Evolutionary conservation across 768 basidiomycete genomes (phyloP), one percentile per base, ranked within the genome.

Genomic region (Pisolithus microcarpus): DNA sequence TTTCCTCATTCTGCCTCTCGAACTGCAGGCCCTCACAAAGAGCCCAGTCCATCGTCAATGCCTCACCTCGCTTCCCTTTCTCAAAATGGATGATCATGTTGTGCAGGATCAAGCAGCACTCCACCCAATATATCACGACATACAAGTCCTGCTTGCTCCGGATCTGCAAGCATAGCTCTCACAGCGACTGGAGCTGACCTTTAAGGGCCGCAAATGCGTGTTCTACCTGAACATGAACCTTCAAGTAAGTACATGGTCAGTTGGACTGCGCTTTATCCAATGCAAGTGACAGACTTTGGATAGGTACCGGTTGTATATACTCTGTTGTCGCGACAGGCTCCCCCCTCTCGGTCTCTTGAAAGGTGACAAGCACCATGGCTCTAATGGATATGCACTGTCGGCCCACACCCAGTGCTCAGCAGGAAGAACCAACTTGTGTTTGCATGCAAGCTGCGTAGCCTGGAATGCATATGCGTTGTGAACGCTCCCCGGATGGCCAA

Each of bases 121-220:
- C 7, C 7, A 40, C 28, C 49, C 49, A 50, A 9, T 39, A 19
- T 11, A 39, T 4, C 0, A 26, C 23, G 26, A 30, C 21, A 19
- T 40, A 4, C 8, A 50, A 28, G 19, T 50, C 21, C 23, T 40
- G 13, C n/a, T 39, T 39, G 19, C 15, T 19, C 26, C 26, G 7
- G 26, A 26, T 6, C 4, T 26, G 26, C 26, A 26, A 26, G 26
- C 7, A 4, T 7, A 51, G 36, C 23, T 51, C 50, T 16, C 24
- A 13, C 9, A 51, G 30, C 2, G 50, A 51, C 18, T 45, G 42
- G 21, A 51, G 46, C 2, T 30, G 18, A 5, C 50, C 50, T 34
- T 45, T 46, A 3, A 51, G 38, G 19, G 50, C 42, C 19, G 28
- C 50, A 51, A 51, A 51, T 19, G 42, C 4, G 34, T 51, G 50